Evolutionary conservation across 352 stramenopile species (phyloP).

Genomic region (Phytophthora kernoviae): DNA sequence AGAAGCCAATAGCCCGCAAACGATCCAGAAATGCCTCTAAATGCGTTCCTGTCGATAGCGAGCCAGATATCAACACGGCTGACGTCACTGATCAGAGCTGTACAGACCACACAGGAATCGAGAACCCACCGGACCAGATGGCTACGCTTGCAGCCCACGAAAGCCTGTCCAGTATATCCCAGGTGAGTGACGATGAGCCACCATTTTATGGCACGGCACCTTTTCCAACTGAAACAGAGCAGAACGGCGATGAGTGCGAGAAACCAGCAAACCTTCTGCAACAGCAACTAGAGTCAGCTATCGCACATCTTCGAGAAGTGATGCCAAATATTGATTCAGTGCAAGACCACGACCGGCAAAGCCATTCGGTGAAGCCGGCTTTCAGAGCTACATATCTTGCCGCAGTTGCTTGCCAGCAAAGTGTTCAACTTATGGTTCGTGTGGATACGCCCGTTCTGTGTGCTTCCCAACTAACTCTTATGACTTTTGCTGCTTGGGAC

Average conservation of each 20-base stretch:
- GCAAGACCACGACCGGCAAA: not conserved
- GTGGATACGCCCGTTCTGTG: not conserved
- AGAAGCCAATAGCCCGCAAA: slow-evolving; percentile 6
- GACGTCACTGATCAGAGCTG: not conserved
- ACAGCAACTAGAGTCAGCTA: slow-evolving; percentile 28
- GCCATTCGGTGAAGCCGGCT: slow-evolving; percentile 15
- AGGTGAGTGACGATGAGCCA: slow-evolving; percentile 1
- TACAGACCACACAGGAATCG: not conserved
- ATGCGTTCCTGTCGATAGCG: not conserved
- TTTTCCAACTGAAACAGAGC: not conserved
- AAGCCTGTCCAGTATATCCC: slow-evolving; percentile 10
- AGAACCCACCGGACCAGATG: not conserved
- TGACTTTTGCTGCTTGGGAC: not conserved
- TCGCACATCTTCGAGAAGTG: slow-evolving; percentile 22
- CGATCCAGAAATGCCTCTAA: slow-evolving; percentile 10
- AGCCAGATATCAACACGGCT: not conserved
- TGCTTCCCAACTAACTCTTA: not conserved
- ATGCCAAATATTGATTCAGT: slow-evolving; percentile 27
- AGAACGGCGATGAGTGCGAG: slow-evolving; percentile 19
- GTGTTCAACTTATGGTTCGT: slow-evolving; percentile 39
- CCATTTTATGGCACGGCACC: slow-evolving; percentile 2
- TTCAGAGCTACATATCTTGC: slow-evolving; percentile 47
- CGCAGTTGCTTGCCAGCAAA: slow-evolving; percentile 45
- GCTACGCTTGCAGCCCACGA: slow-evolving; percentile 7
- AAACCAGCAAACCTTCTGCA: slow-evolving; percentile 25